phyloP scores from a whole-genome alignment of 345 rosid genomes.

The Lumnitzera racemosa region DNA sequence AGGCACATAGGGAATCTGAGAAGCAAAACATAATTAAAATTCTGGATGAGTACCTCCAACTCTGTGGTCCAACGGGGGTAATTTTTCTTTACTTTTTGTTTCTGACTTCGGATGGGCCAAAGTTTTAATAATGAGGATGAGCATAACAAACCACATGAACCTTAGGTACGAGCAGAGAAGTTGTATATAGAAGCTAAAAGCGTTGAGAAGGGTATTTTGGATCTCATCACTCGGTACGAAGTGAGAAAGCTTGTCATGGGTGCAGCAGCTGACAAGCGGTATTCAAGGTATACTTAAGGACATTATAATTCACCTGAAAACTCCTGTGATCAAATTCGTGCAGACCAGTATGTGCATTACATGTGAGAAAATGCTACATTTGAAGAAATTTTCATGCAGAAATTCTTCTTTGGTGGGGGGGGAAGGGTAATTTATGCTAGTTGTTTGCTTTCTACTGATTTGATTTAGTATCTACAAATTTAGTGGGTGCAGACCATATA shows the following conservation, averaged over 20 bases:
- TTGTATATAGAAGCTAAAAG: constrained; percentile 35
- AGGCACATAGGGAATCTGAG: constrained; percentile 51
- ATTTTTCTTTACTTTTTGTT: constrained; percentile 12
- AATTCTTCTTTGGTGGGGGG: too few relatives aligned
- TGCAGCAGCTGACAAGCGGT: constrained; percentile 71
- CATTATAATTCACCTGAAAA: background rate
- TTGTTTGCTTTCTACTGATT: too few relatives aligned
- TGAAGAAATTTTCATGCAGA: too few relatives aligned
- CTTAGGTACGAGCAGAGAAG: constrained; percentile 68
- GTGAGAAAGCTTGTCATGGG: constrained; percentile 86
- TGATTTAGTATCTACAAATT: too few relatives aligned
- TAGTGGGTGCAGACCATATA: too few relatives aligned
- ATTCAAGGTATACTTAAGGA: constrained; percentile 31
- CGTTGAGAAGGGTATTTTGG: constrained; percentile 64
- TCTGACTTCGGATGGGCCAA: background rate
- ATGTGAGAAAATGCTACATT: too few relatives aligned
- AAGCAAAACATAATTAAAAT: constrained; percentile 39
- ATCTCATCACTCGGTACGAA: constrained; percentile 43
- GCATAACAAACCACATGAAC: too few relatives aligned
- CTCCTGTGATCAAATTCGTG: too few relatives aligned
- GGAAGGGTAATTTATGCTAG: too few relatives aligned
- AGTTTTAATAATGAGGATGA: too few relatives aligned
- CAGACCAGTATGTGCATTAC: too few relatives aligned
- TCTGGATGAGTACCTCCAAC: constrained; percentile 43
- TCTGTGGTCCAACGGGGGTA: constrained; percentile 69